Base-by-base conservation (phyloP, 139 green algal species). In the Astrephomene gubernaculifera region DNA sequence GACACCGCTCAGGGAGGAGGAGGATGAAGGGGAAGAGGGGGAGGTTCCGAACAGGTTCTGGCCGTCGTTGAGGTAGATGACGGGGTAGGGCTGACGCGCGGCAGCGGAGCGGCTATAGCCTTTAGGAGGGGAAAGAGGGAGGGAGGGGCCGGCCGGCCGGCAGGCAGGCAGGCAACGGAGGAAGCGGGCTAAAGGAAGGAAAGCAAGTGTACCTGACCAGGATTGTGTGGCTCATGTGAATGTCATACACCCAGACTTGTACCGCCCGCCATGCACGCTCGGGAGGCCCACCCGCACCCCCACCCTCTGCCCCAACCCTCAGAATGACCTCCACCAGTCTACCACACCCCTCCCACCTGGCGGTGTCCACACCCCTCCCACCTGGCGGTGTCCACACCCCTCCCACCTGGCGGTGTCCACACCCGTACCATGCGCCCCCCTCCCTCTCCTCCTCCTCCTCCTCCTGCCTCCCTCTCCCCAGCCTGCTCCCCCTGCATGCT, bases 1-100 rank as follows among this genome's bases (percentile, higher is more conserved):
- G 53, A 27, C 27, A 33, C 91, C 89, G 29, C 65, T 87, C n/a
- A 92, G 65, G 12, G 80, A 86, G 6, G 83, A 71, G 45, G 17
- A 7, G 52, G 81, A 79, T 43, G n/a, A n/a, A n/a, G n/a, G n/a
- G n/a, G n/a, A n/a, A 12, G 80, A 86, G 6, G 83, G 76, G 45
- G 17, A 7, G 52, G 81, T 79, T 43, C 88, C 85, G 81, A 92
- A 94, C 33, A 94, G 82, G 87, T 94, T 94, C 82, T 94, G 91
- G 60, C 89, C 91, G 67, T 94, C 91, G 71, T 92, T 88, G 5
- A 93, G 84, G 61, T 90, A 89, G 68, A 94, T 49, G 9, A 92
- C 72, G 10, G 91, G 90, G 54, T 83, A 82, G 2, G 71, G 43
- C 44, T 76, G 35, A 21, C 36, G 60, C 29, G 29, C 22, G 25